Conservation (phyloP, 345 rosid genomes). For the Stellera chamaejasme region DNA sequence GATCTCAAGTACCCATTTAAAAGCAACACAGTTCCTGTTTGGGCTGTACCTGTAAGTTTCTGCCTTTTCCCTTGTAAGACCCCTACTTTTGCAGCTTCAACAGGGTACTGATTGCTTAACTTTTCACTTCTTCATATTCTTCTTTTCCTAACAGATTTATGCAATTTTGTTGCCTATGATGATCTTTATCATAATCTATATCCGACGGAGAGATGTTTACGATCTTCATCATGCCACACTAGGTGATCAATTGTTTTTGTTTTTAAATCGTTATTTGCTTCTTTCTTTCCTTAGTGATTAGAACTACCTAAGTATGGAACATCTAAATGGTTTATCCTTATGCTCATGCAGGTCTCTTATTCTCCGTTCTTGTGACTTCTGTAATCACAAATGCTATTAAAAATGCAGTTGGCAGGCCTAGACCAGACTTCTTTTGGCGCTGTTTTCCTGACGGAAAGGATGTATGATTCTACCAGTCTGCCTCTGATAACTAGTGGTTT, state of each 20-base stretch:
- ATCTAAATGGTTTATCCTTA: constrained; percentile 1
- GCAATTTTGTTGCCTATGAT: constrained; percentile 54
- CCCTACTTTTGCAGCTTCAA: background rate
- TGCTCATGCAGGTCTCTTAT: constrained; percentile 55
- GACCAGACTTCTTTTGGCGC: constrained; percentile 98
- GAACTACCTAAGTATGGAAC: background rate
- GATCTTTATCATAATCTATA: constrained; percentile 48
- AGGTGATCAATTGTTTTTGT: constrained; percentile 30
- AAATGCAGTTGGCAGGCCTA: constrained; percentile 76
- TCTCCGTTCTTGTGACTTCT: constrained; percentile 55
- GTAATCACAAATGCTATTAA: constrained; percentile 75
- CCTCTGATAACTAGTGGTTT: background rate
- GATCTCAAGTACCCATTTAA: constrained; percentile 77
- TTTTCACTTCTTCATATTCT: background rate
- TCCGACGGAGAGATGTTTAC: constrained; percentile 64
- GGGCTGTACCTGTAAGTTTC: constrained; percentile 69
- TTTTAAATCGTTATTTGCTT: constrained; percentile 2
- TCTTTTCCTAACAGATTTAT: constrained; percentile 32
- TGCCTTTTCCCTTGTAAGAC: background rate
- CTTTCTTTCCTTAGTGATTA: background rate
- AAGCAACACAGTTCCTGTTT: constrained; percentile 64
- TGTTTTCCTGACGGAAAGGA: constrained; percentile 93
- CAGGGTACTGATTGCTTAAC: background rate
- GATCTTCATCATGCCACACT: constrained; percentile 87
- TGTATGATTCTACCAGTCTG: constrained; percentile 31